A percentile compares a stretch with the other conserved stretches of the same genome.
These are phyloP conservation scores for Eucalyptus paniculata DNA, from an alignment of 345 rosid species.

Conservation along the genomic window DNA sequence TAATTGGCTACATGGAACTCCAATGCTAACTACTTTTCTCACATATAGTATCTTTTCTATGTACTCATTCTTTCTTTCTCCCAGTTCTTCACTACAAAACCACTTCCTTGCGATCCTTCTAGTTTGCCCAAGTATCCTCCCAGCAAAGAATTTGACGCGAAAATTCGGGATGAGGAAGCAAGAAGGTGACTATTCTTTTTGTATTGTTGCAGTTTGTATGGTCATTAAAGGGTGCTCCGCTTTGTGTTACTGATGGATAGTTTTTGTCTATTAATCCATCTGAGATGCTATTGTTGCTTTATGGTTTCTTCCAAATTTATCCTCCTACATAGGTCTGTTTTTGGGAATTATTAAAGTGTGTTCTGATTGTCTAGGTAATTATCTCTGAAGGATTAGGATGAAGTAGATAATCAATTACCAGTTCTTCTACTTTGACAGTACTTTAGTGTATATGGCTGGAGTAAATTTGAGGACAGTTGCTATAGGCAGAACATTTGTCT, in stretches of 20 bases:
- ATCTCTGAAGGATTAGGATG: not conserved
- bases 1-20: not conserved
- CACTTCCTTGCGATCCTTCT: conserved; percentile 91
- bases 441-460: not conserved
- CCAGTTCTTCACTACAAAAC: conserved; percentile 77
- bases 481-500: not conserved
- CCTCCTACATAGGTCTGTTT: not conserved
- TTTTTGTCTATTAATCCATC: not conserved
- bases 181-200: conserved; percentile 45
- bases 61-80: not conserved
- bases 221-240: not conserved
- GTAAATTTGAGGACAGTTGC: not conserved
- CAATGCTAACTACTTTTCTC: not conserved
- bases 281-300: not conserved
- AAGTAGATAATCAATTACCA: not conserved
- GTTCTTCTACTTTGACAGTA: not conserved
- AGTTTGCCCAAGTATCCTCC: conserved; percentile 97
- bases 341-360: not conserved
- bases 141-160: conserved; percentile 96
- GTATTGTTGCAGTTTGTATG: not conserved
- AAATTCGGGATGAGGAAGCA: conserved; percentile 83
- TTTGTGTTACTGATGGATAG: not conserved
- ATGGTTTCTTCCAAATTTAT: not conserved
- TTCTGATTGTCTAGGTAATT: not conserved
- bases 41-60: not conserved